Conservation (phyloP, 495 filamentous ascomycete species). For the Lasiosphaeriaceae sp. region DNA sequence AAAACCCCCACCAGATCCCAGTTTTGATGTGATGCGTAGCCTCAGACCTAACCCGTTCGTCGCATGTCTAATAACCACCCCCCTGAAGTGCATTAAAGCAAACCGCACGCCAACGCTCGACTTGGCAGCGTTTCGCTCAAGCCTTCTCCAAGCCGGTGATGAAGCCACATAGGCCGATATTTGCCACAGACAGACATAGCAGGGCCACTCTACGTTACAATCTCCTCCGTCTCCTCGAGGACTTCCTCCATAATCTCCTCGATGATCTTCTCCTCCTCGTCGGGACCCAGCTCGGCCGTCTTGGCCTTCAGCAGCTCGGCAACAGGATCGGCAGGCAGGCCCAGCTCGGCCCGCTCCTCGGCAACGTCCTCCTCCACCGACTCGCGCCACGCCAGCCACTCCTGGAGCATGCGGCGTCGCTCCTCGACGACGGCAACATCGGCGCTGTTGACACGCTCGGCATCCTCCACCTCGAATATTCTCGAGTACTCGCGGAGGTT, state of each 20-base stretch:
- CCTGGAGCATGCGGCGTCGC: constrained; percentile 74
- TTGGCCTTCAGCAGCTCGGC: constrained; percentile 53
- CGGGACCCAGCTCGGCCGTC: constrained; percentile 41
- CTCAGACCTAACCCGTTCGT: not conserved
- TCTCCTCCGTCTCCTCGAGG: constrained; percentile 87
- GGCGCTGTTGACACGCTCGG: constrained; percentile 83
- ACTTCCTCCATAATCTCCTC: constrained; percentile 94
- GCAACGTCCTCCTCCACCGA: constrained; percentile 66
- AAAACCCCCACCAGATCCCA: not conserved
- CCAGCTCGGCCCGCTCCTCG: constrained; percentile 65
- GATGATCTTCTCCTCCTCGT: constrained; percentile 66
- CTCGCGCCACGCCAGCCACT: constrained; percentile 86
- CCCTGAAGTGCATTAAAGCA: not conserved
- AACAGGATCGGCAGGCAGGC: constrained; percentile 60
- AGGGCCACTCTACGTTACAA: constrained; percentile 28
- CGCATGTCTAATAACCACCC: not conserved
- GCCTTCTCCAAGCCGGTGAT: too few relatives aligned
- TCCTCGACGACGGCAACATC: constrained; percentile 90
- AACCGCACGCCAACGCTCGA: too few relatives aligned
- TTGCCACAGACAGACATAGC: not conserved
- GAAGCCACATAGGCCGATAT: too few relatives aligned
- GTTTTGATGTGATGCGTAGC: not conserved
- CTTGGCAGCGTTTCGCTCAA: too few relatives aligned
- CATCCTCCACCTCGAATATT: constrained; percentile 92
- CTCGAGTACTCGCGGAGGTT: constrained; percentile 95